Evolutionary conservation across 2,329 filamentous ascomycete species (phyloP), one percentile per base, ranked within the genome.

Genomic region (Xylariaceae sp.): DNA sequence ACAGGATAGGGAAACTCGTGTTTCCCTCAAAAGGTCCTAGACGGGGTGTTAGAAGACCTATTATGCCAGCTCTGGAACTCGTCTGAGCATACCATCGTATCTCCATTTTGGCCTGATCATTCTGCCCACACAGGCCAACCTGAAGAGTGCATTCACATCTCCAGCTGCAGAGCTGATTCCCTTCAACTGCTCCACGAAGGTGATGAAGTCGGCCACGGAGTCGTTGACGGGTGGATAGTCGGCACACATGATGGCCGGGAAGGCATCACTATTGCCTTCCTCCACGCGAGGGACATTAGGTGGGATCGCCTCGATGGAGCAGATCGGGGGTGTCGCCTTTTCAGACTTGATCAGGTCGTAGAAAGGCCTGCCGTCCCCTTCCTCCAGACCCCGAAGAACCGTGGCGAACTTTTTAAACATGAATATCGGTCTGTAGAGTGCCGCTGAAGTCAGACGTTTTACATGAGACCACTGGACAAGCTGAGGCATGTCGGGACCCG

Each of bases 401-500:
- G 50, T 40, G 13, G 76, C 72, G 32, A 77, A 61, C 17, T 45
- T 50, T 17, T 60, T 59, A 45, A 75, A 74, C 31, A 56, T 55
- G 37, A 49, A 49, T 6, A 72, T 61, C 1, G 74, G 73, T 30
- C 61, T 60, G 52, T 77, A 77, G 19, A 76, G 52, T 2, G 63
- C 56, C 2, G 60, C 57, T 4, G 66, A 64, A 13, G 72, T 64
- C 8, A 74, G 58, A 7, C 59, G 55, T 50, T 71, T 69, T 28
- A 77, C 48, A 37, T 66, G 65, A 28, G 66, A 69, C 60, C 74
- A 75, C 2, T 72, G 76, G 38, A 78, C 56, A n/a, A 77, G 51
- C 42, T 68, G 61, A 0, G 74, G 73, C 19, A 75, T 59, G 16
- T 64, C 64, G 0, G 67, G 64, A 0, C 64, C 65, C 0, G 34